Percentiles rank a stretch among this genome's conserved stretches.
Evolutionary conservation across 1,284 basidiomycete genomes (phyloP).

Genomic region (Cutaneotrichosporon sp.): DNA sequence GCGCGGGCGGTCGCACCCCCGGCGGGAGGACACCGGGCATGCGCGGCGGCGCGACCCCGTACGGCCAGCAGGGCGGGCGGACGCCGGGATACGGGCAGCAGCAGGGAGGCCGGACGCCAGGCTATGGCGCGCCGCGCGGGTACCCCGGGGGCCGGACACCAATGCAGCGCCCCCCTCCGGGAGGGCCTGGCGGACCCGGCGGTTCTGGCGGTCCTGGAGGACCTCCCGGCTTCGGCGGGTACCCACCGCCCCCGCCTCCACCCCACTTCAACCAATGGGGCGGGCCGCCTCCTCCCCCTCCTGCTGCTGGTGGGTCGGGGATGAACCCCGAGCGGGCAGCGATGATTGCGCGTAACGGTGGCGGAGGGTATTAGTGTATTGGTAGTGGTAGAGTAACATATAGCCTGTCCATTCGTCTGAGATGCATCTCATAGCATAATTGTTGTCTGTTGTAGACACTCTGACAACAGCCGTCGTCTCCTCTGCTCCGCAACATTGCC

Average conservation of each 20-base stretch:
- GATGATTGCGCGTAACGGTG: slow-evolving; percentile 16
- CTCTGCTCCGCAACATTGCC: no score
- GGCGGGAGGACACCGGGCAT: slow-evolving; percentile 71
- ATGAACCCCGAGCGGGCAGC: slow-evolving; percentile 20
- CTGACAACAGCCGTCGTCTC: not conserved
- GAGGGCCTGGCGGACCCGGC: not conserved
- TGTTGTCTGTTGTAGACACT: no score
- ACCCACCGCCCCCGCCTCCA: not conserved
- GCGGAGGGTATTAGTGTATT: slow-evolving; percentile 4
- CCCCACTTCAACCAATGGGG: not conserved
- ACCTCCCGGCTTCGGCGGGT: not conserved
- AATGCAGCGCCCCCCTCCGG: slow-evolving; percentile 9
- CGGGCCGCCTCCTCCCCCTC: not conserved
- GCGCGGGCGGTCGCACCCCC: slow-evolving; percentile 51
- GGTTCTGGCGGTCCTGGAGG: not conserved
- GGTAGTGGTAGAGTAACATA: slow-evolving; percentile 1
- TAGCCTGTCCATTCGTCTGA: not conserved
- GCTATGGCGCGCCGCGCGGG: not conserved
- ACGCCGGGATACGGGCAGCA: slow-evolving; percentile 9
- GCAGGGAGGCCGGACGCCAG: slow-evolving; percentile 8
- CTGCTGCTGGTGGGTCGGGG: not conserved
- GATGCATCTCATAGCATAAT: slow-evolving; percentile 6
- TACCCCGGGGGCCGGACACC: slow-evolving; percentile 14
- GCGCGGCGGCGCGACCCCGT: slow-evolving; percentile 32
- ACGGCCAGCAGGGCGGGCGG: slow-evolving; percentile 9